A percentile compares a stretch with the other conserved stretches of the same genome.
Evolutionary conservation across 345 rosid species (phyloP).

Genomic region (Isatis tinctoria): DNA sequence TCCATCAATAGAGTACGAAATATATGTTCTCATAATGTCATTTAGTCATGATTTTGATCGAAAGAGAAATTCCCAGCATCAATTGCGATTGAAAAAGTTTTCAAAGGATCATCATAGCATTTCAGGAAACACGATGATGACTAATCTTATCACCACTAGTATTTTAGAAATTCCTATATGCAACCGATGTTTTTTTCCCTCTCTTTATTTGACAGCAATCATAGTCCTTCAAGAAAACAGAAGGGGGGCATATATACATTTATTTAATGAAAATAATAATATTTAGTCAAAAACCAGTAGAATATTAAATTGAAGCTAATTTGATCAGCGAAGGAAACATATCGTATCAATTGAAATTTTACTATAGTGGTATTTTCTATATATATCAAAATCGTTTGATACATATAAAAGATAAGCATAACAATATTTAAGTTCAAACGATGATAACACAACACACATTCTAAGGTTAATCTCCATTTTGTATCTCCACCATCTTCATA

Average conservation of each 20-base stretch:
- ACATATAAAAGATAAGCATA: background rate
- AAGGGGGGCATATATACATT: background rate
- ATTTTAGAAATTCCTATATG: conserved; percentile 12
- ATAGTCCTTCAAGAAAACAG: conserved; percentile 5
- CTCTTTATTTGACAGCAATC: conserved; percentile 23
- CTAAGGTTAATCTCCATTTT: background rate
- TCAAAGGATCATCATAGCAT: conserved; percentile 30
- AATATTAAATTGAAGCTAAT: background rate
- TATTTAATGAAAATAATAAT: background rate
- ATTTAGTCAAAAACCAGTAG: no score
- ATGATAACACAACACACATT: background rate
- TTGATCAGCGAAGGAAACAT: background rate
- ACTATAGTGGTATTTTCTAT: background rate
- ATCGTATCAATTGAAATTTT: background rate
- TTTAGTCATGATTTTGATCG: conserved; percentile 23
- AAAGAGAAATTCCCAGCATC: conserved; percentile 34
- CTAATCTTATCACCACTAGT: conserved; percentile 25
- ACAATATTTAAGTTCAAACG: background rate
- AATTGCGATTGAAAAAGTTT: conserved; percentile 29
- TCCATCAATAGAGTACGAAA: conserved; percentile 6
- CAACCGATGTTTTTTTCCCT: background rate
- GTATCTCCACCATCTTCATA: conserved; percentile 6
- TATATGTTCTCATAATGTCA: background rate
- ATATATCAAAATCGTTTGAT: background rate
- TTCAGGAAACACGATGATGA: conserved; percentile 33